Evolutionary conservation across 345 rosid genomes (phyloP), one percentile per base, ranked within the genome.

Genomic region (Diplotaxis tenuifolia): DNA sequence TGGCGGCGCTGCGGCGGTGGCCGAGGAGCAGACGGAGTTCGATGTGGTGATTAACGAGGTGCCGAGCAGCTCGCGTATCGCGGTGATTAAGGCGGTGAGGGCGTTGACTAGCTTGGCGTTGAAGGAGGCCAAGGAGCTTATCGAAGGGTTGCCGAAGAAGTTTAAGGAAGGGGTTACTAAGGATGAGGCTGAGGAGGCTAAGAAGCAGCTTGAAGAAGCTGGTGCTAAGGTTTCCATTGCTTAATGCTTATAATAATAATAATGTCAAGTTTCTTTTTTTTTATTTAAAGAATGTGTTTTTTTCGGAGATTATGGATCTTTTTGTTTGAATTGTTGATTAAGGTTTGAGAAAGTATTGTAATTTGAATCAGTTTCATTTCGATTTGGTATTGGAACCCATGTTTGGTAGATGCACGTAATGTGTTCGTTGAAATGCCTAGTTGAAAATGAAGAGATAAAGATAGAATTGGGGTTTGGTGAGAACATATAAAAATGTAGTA

Each of bases 61-160:
- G 16, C 93, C 93, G 3, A 79, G 80, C 59, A 86, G 72, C 55
- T 82, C 78, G 4, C 88, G 95, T 82, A 89, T 91, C 10, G 77
- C 83, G 38, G 97, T 86, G 82, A 91, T 91, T 18, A 52, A 91
- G 75, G 83, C 92, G 22, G 89, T 88, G 23, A 82, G 92, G 84
- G 85, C 76, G 11, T 42, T 83, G 81, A 88, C 95, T 16, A 88
- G 64, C 80, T 77, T 91, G 87, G 91, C 89, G 0, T 78, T 91
- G 72, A 91, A 89, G 79, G 97, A 91, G 73, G 95, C 97, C 0
- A 89, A 91, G 71, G 97, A 88, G 3, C 72, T 88, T 63, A 86
- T 91, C 36, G 97, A 91, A 71, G 92, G 92, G 1, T 72, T 91
- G 76, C 97, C 97, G 2, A 89, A 91, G 92, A 91, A 89, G 76